A percentile compares a stretch with the other conserved stretches of the same genome.
Evolutionary conservation across 805 yeast genomes (phyloP).

Genomic region (Sugiyamaella americana): DNA sequence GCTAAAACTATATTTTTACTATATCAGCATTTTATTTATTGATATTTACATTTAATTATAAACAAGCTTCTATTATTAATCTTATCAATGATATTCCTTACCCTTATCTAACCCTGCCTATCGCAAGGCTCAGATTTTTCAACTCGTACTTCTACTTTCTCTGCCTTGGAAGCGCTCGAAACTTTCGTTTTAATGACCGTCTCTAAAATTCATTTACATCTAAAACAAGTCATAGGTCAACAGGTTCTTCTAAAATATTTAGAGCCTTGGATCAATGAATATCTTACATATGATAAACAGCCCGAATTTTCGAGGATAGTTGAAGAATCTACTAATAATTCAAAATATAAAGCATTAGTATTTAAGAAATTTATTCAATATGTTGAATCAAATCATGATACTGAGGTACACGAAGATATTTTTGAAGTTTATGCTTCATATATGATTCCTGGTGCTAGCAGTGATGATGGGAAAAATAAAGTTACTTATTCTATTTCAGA

Average conservation of each 20-base stretch:
- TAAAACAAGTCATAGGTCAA: constrained; percentile 15
- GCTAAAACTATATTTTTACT: no score
- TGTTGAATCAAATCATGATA: constrained; percentile 7
- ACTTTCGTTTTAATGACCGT: no score
- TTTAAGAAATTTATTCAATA: constrained; percentile 12
- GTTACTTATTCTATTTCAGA: constrained; percentile 8
- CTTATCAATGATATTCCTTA: no score
- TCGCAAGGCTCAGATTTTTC: no score
- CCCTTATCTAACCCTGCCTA: no score
- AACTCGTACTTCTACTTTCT: no score
- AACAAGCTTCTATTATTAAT: no score
- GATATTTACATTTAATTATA: no score
- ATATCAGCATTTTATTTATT: no score
- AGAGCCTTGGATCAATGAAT: constrained; percentile 1
- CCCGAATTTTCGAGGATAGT: constrained; percentile 5
- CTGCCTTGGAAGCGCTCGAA: no score
- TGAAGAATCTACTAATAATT: constrained; percentile 1
- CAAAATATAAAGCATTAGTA: constrained; percentile 11
- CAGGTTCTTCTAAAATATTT: constrained; percentile 18
- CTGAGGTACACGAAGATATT: constrained; percentile 9
- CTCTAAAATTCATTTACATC: no score
- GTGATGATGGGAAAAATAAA: not conserved
- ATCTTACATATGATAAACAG: constrained; percentile 7
- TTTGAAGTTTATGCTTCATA: constrained; percentile 9
- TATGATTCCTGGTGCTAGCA: constrained; percentile 1